Evolutionary conservation across 345 rosid species (phyloP), one percentile per base, ranked within the genome.

Genomic region (Lumnitzera racemosa): DNA sequence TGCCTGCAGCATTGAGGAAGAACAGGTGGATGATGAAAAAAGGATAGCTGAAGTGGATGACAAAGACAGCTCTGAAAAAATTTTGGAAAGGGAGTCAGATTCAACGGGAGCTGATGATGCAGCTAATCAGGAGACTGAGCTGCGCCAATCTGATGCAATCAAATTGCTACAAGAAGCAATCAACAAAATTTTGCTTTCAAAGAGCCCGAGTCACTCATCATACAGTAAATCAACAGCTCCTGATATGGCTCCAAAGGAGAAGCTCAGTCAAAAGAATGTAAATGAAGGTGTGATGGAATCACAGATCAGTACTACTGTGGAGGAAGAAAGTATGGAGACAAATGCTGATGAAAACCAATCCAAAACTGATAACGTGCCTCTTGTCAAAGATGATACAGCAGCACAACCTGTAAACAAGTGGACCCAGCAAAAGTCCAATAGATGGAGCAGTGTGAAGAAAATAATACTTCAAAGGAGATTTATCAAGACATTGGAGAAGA

Each of bases 391-490:
- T 46, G 74, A 58, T 61, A 81, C 53, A 67, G 63, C 68, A 66
- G 67, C 60, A 64, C 75, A 70, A 47, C 61, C 13, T 43, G 73
- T 48, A 49, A 67, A 64, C 64, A 73, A 63, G 58, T 61, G 74
- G 46, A 72, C 24, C 48, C 71, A 78, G 74, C 64, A 81, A 73
- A 71, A 63, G 54, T 78, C 86, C 20, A 84, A 68, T 64, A 81
- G 78, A 46, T 88, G 99, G 99, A 88, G 90, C 79, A 86, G 78
- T 63, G 74, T 94, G 74, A 94, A 83, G 74, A 90, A 83, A 54
- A 63, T 86, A 17, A 61, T 94, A 59, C 79, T 88, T 57, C 77
- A 90, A 46, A 84, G 68, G 72, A 80, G 96, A 62, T 94, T 94
- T 47, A 83, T 94, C 20, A 94, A 81, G 76, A 83, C 90, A 58